Base-by-base conservation (phyloP, 78 protist genomes). In the Dictyostelium brefeldianum region DNA sequence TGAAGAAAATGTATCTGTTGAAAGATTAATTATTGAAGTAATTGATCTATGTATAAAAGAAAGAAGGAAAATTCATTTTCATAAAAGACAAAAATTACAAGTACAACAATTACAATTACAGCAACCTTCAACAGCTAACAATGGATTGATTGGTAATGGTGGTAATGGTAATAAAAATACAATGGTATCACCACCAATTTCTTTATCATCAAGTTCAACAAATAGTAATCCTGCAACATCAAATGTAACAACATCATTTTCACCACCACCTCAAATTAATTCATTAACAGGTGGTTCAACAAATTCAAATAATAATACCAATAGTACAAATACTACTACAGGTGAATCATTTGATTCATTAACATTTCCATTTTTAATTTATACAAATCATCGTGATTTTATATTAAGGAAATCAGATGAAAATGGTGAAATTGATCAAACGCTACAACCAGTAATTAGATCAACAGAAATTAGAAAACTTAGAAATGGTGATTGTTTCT, bases 1-100 rank as follows among this genome's bases (percentile, higher is more conserved):
- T 27, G 92, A 87, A 8, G 92, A 87, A 48, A 81, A 87, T 59
- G 53, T 59, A 0, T 25, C 83, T 4, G 83, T 87, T 0, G 92
- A 87, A 48, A 74, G 69, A 77, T 74, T 87, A 15, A 64, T 87
- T 0, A 64, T 48, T 11, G 92, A 87, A 36, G 43, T 87, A 3
- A 27, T 87, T 25, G 92, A 87, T 41, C 29, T 87, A 48, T 87
- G 92, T 65, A 75, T 70, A 10, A 74, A 64, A 50, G 92, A 87
- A 36, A 82, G 48, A 77, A 74, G 78, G 43, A 83, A 73, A 74
- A 43, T 41, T 14, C 70, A 53, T 48, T 27, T 47, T 36, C 70
- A 78, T n/a, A 18, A 53, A 54, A 18, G 57, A 53, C 51, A 29
- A 18, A 22, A 78, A 29, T 27, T 46, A 54, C 65, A 78, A 53